Percentiles rank a stretch among this genome's conserved stretches.
These are phyloP conservation scores for Wickerhamiella spandovensis DNA, from an alignment of 805 yeast genomes.

Conservation along the genomic window DNA sequence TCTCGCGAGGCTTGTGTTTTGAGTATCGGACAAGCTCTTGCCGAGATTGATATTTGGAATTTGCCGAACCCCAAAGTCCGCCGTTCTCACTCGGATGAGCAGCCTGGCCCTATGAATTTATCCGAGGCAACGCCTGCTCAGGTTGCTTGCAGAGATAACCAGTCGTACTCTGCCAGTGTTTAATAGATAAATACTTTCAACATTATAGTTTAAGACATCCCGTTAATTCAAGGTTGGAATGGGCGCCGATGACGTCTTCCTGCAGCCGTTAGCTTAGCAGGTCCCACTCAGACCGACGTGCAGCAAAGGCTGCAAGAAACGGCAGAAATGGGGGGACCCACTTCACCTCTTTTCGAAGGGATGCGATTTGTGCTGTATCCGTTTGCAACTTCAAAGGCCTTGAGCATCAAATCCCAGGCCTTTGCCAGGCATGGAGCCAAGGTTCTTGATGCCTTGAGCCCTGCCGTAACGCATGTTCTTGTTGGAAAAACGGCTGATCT, in stretches of 20 bases:
- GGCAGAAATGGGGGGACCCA: neutral
- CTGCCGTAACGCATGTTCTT: constrained; percentile 19
- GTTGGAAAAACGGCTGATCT: constrained; percentile 10
- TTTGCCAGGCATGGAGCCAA: constrained; percentile 18
- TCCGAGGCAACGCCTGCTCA: no score
- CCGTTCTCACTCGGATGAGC: no score
- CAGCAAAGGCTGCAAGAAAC: neutral
- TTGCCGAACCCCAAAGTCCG: no score
- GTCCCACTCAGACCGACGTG: neutral
- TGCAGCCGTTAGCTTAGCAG: neutral
- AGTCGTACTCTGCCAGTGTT: no score
- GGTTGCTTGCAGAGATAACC: no score
- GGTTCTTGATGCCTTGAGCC: constrained; percentile 6
- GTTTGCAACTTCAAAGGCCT: neutral
- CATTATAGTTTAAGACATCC: no score
- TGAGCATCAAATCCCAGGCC: constrained; percentile 7
- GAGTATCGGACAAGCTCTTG: neutral
- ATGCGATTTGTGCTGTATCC: constrained; percentile 11
- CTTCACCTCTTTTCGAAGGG: neutral
- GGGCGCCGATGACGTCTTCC: neutral
- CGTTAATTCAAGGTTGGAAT: neutral
- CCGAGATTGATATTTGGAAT: neutral
- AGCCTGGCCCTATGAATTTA: no score
- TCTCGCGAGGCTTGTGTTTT: neutral
- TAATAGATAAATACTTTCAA: no score